These are phyloP conservation scores for Helichrysum umbraculigerum DNA, from an alignment of 129 eudicot species.

Conservation along the genomic window DNA sequence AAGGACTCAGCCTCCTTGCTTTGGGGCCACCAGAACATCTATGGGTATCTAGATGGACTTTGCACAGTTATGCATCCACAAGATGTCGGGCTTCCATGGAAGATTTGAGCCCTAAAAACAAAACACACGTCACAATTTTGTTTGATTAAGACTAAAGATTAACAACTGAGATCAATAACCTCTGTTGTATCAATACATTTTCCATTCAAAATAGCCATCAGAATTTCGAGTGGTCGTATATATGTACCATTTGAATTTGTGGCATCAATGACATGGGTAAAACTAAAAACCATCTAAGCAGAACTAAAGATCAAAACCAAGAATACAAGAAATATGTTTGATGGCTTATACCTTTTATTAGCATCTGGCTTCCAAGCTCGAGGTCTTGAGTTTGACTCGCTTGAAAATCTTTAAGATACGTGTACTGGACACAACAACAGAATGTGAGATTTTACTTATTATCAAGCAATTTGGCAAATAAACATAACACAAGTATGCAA, in stretches of 20 bases:
- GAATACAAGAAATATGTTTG: neutral
- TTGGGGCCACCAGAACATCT: conserved; percentile 72
- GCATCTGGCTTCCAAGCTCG: conserved; percentile 15
- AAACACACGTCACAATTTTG: neutral
- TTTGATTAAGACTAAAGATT: conserved; percentile 4
- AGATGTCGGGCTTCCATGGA: conserved; percentile 44
- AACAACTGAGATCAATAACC: neutral
- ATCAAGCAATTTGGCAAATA: no score
- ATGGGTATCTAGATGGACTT: conserved; percentile 64
- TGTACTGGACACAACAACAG: conserved; percentile 76
- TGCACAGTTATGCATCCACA: conserved; percentile 63
- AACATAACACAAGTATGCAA: no score
- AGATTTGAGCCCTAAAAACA: conserved; percentile 64
- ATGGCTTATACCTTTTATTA: conserved; percentile 15
- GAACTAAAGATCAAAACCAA: no score
- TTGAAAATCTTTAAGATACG: conserved; percentile 54
- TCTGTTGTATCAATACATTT: no score
- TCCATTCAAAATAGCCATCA: no score
- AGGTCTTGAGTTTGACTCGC: conserved; percentile 35
- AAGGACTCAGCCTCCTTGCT: conserved; percentile 57
- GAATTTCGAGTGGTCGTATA: no score
- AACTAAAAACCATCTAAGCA: no score
- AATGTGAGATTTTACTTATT: no score
- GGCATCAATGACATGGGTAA: no score
- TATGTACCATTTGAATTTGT: no score